These are phyloP conservation scores for Ambrosiella xylebori DNA, from an alignment of 2,329 filamentous ascomycete genomes.

Conservation along the genomic window DNA sequence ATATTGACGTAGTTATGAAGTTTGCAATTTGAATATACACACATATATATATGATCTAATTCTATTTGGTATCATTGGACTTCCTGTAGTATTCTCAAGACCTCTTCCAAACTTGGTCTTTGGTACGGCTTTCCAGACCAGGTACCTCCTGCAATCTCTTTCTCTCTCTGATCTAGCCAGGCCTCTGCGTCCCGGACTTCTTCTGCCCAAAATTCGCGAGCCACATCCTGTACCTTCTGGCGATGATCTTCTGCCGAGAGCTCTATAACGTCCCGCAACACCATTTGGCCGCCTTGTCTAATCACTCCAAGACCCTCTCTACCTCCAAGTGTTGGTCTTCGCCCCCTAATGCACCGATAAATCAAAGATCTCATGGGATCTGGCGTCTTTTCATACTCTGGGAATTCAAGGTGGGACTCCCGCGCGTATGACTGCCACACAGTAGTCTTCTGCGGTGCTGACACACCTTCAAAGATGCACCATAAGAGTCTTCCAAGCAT, in stretches of 20 bases:
- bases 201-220: slow-evolving; percentile 30
- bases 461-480: slow-evolving; percentile 45
- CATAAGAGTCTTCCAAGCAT: slow-evolving; percentile 45
- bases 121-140: slow-evolving; percentile 36
- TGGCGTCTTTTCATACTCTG: slow-evolving; percentile 32
- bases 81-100: slow-evolving; percentile 19
- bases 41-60: too few species aligned
- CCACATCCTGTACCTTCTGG: slow-evolving; percentile 16
- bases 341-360: slow-evolving; percentile 33
- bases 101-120: slow-evolving; percentile 30
- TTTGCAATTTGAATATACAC: too few species aligned
- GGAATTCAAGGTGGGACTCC: slow-evolving; percentile 40
- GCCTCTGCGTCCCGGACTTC: slow-evolving; percentile 31
- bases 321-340: slow-evolving; percentile 27
- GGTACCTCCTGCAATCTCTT: slow-evolving; percentile 21
- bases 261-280: slow-evolving; percentile 18
- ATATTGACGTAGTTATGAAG: too few species aligned
- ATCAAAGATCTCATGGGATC: slow-evolving; percentile 29
- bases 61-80: too few species aligned
- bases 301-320: slow-evolving; percentile 20
- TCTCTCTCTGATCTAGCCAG: slow-evolving; percentile 27
- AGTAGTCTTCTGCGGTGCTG: slow-evolving; percentile 37
- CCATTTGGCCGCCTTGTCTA: slow-evolving; percentile 28
- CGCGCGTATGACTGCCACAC: slow-evolving; percentile 42
- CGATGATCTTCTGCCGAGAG: slow-evolving; percentile 19